Conservation (phyloP, 352 stramenopile genomes). For the Aphanomyces stellatus region DNA sequence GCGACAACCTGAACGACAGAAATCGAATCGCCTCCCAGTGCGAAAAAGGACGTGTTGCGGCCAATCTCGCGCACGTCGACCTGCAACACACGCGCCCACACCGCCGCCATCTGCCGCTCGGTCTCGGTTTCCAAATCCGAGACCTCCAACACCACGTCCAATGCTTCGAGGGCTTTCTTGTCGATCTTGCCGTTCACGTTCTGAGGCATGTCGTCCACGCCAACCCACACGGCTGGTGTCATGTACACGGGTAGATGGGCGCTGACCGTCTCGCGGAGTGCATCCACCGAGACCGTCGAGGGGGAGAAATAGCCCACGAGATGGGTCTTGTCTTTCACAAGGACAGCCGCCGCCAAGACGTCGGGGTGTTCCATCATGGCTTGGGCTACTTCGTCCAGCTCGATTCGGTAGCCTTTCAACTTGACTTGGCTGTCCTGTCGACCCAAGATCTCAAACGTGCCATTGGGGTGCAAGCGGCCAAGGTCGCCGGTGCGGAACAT, state of each 20-base stretch:
- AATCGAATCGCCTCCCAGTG: slow-evolving; percentile 55
- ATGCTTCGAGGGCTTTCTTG: slow-evolving; percentile 78
- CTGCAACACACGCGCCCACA: slow-evolving; percentile 58
- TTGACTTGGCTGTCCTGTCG: slow-evolving; percentile 95
- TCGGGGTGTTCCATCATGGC: slow-evolving; percentile 81
- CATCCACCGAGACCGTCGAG: slow-evolving; percentile 55
- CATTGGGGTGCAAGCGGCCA: slow-evolving; percentile 83
- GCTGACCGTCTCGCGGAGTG: slow-evolving; percentile 57
- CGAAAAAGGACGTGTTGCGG: slow-evolving; percentile 63
- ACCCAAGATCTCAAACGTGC: slow-evolving; percentile 88
- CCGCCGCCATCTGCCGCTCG: slow-evolving; percentile 44
- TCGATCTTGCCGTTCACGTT: slow-evolving; percentile 86
- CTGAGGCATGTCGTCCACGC: slow-evolving; percentile 69
- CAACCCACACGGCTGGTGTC: slow-evolving; percentile 70
- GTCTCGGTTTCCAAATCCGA: slow-evolving; percentile 43
- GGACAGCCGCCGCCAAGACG: slow-evolving; percentile 83
- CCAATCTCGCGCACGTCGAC: slow-evolving; percentile 47
- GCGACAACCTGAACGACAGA: no score
- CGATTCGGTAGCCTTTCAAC: slow-evolving; percentile 92
- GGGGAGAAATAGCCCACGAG: slow-evolving; percentile 89
- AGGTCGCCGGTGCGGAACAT: slow-evolving; percentile 91
- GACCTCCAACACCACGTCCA: slow-evolving; percentile 46
- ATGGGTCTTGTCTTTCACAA: slow-evolving; percentile 88
- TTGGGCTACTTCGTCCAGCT: slow-evolving; percentile 86
- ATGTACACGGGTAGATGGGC: slow-evolving; percentile 75